Evolutionary conservation across 768 basidiomycete genomes (phyloP), one percentile per base, ranked within the genome.

Genomic region (Botryobasidium botryosum): DNA sequence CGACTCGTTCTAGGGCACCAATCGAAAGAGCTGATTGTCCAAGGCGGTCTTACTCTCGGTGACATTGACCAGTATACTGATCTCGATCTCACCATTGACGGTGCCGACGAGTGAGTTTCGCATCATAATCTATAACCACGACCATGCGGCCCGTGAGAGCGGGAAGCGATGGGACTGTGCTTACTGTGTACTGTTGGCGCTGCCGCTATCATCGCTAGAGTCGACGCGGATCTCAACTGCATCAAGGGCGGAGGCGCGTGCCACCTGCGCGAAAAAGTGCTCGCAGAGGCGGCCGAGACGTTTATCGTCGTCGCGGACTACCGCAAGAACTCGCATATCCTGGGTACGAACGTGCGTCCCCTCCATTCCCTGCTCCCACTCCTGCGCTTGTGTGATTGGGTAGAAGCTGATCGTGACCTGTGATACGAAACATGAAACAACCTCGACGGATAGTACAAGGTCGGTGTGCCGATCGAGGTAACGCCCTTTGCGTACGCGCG

Each of bases 161-260:
- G n/a, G n/a, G n/a, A n/a, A n/a, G n/a, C n/a, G n/a, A n/a, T n/a
- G n/a, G n/a, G n/a, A n/a, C n/a, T n/a, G n/a, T n/a, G n/a, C n/a
- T n/a, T n/a, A n/a, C n/a, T n/a, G n/a, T n/a, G n/a, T n/a, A n/a
- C n/a, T n/a, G n/a, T n/a, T n/a, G n/a, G n/a, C n/a, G n/a, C n/a
- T n/a, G 5, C 21, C 43, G 18, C n/a, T 15, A 17, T 23, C 23
- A 12, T 35, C 17, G 6, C 8, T 57, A 92, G 90, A 63, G 87
- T 94, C 20, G 90, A 96, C 59, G 61, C 68, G 33, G 61, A 74
- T 32, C 67, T 99, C 42, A 91, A 97, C 62, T 83, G 83, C 50
- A 91, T 99, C 64, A 97, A 99, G 63, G 92, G 86, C 5, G 92
- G 92, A 46, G 92, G 92, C 2, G 92, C 88, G 1, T 96, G 92